A percentile compares a stretch with the other conserved stretches of the same genome.
phyloP scores from a whole-genome alignment of 169 alveolate genomes.

The Toxoplasma gondii region DNA sequence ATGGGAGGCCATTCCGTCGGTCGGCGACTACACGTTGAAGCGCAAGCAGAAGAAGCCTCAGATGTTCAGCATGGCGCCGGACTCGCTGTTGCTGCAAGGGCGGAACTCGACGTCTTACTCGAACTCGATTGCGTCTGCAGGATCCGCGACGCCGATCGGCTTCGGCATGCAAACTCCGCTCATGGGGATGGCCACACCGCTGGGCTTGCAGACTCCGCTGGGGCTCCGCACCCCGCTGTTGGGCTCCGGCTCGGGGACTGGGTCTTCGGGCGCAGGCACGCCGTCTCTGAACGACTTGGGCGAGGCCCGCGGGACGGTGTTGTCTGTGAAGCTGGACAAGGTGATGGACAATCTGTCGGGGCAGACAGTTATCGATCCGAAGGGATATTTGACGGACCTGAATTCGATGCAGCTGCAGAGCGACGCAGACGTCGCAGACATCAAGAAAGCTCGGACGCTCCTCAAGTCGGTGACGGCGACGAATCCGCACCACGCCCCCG shows the following conservation, averaged over 20 bases:
- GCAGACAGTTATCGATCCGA: constrained; percentile 95
- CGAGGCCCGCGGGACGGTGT: constrained; percentile 93
- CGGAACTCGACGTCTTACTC: constrained; percentile 58
- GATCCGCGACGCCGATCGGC: constrained; percentile 75
- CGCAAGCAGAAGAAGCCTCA: constrained; percentile 86
- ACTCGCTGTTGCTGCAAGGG: constrained; percentile 56
- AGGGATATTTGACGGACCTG: constrained; percentile 94
- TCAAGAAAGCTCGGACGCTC: constrained; percentile 90
- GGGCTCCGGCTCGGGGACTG: neutral
- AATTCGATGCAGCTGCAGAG: constrained; percentile 86
- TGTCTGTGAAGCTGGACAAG: constrained; percentile 92
- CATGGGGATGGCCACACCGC: constrained; percentile 82
- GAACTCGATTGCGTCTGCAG: constrained; percentile 62
- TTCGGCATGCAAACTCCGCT: constrained; percentile 74
- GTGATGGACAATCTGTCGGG: constrained; percentile 93
- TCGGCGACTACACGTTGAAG: constrained; percentile 87
- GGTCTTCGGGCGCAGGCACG: constrained; percentile 70
- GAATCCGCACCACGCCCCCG: constrained; percentile 96
- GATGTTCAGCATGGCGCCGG: constrained; percentile 63
- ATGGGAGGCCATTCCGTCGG: constrained; percentile 98
- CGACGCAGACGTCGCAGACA: constrained; percentile 94
- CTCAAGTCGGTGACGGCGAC: constrained; percentile 83
- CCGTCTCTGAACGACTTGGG: constrained; percentile 85
- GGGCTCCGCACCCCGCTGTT: constrained; percentile 78
- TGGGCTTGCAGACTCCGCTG: constrained; percentile 84